These are phyloP conservation scores for Annulohypoxylon maeteangense DNA, from an alignment of 495 filamentous ascomycete species.

Conservation along the genomic window DNA sequence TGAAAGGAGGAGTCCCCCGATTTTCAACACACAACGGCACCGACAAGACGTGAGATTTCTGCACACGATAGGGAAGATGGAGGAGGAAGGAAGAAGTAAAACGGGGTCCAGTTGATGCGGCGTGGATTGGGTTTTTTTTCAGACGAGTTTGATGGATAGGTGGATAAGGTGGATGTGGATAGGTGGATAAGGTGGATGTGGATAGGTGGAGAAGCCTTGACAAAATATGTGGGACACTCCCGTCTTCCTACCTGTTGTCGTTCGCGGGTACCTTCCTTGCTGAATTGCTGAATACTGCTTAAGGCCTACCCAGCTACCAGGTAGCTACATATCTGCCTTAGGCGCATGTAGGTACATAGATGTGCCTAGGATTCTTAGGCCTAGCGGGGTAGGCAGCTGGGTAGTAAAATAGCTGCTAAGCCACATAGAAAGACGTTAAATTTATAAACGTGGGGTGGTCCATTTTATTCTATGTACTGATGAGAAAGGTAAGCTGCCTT, in stretches of 20 bases:
- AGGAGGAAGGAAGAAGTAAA: slow-evolving; percentile 48
- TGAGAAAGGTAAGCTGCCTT: not conserved
- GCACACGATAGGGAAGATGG: slow-evolving; percentile 47
- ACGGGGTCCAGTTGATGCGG: slow-evolving; percentile 44
- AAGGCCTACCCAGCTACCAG: not conserved
- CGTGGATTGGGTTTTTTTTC: slow-evolving; percentile 43
- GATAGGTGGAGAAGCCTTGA: slow-evolving; percentile 33
- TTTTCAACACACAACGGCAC: slow-evolving; percentile 55
- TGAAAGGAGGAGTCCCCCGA: slow-evolving; percentile 61
- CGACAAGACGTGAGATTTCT: slow-evolving; percentile 49
- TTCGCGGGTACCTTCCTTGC: slow-evolving; percentile 13
- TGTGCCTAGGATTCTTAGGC: not conserved
- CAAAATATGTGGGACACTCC: slow-evolving; percentile 13
- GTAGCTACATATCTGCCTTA: slow-evolving; percentile 2
- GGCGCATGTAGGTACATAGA: not conserved
- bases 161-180: slow-evolving; percentile 26
- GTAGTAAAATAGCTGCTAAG: slow-evolving; percentile 12
- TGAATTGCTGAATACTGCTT: slow-evolving; percentile 4
- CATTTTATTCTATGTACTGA: not conserved
- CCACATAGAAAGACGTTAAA: not conserved
- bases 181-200: slow-evolving; percentile 23
- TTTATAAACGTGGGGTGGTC: slow-evolving; percentile 25
- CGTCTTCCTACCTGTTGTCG: not conserved
- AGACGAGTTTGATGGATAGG: slow-evolving; percentile 40
- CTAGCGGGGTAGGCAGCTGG: not conserved